phyloP scores from a whole-genome alignment of 371 early-diverging fungal genomes.

The Batkoa obscura region DNA sequence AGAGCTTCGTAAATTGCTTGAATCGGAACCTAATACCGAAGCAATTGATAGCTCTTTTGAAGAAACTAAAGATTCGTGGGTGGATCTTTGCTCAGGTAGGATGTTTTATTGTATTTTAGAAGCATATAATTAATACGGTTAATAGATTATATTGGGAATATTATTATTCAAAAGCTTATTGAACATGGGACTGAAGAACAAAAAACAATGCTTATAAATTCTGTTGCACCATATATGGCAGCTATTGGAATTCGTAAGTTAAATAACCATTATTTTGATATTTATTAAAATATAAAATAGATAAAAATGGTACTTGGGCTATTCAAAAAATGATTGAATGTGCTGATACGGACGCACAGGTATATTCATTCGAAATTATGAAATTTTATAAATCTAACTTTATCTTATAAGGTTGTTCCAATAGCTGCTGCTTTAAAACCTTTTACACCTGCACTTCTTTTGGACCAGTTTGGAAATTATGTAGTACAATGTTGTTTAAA shows the following conservation, averaged over 20 bases:
- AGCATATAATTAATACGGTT: slow-evolving; percentile 12
- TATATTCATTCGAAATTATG: background rate
- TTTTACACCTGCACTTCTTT: slow-evolving; percentile 67
- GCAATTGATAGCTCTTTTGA: slow-evolving; percentile 6
- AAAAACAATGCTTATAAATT: slow-evolving; percentile 35
- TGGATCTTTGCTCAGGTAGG: slow-evolving; percentile 5
- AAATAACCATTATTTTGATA: slow-evolving; percentile 8
- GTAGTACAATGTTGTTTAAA: slow-evolving; percentile 90
- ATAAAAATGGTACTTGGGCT: slow-evolving; percentile 94
- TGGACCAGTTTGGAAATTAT: slow-evolving; percentile 96
- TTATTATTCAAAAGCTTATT: slow-evolving; percentile 78
- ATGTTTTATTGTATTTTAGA: slow-evolving; percentile 11
- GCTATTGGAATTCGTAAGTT: slow-evolving; percentile 67
- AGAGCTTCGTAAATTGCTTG: slow-evolving; percentile 68
- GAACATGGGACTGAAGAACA: slow-evolving; percentile 54
- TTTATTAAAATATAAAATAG: background rate
- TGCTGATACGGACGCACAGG: slow-evolving; percentile 27
- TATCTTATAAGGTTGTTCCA: slow-evolving; percentile 40
- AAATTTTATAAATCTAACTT: background rate
- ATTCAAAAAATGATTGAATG: slow-evolving; percentile 91
- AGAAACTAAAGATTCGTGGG: slow-evolving; percentile 5
- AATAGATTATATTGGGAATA: slow-evolving; percentile 89
- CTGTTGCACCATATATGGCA: slow-evolving; percentile 66
- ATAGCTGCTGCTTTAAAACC: slow-evolving; percentile 49
- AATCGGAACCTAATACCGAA: slow-evolving; percentile 15